Evolutionary conservation across 2,329 filamentous ascomycete species (phyloP).

Genomic region (Paraphoma sp.): DNA sequence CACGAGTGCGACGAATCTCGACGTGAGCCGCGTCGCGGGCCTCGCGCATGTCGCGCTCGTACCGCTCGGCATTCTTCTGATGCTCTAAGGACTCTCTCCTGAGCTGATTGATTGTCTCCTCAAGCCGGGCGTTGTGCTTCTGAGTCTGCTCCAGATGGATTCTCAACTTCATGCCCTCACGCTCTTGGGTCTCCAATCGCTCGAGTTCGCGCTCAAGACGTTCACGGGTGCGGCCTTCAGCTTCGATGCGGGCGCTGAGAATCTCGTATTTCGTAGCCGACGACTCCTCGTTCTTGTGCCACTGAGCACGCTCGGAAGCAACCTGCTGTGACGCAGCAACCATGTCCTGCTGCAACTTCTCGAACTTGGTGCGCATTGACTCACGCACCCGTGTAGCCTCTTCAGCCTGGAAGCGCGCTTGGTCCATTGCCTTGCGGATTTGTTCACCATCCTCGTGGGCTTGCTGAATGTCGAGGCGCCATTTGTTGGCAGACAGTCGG

Average conservation of each 20-base stretch:
- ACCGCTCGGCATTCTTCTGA: slow-evolving; percentile 70
- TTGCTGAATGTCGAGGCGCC: slow-evolving; percentile 65
- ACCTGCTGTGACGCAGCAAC: slow-evolving; percentile 78
- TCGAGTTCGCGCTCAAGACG: slow-evolving; percentile 56
- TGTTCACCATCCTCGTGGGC: slow-evolving; percentile 64
- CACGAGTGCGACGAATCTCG: slow-evolving; percentile 81
- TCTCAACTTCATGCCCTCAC: slow-evolving; percentile 78
- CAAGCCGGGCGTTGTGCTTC: slow-evolving; percentile 69
- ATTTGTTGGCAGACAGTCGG: slow-evolving; percentile 64
- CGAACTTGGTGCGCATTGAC: slow-evolving; percentile 82
- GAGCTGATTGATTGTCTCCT: slow-evolving; percentile 59
- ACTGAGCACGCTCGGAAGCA: slow-evolving; percentile 79
- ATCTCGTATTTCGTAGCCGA: slow-evolving; percentile 61
- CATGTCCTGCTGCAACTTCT: slow-evolving; percentile 88
- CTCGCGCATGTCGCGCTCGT: slow-evolving; percentile 83
- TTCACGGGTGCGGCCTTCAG: slow-evolving; percentile 51
- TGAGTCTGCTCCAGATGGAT: slow-evolving; percentile 71
- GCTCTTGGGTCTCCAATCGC: slow-evolving; percentile 64
- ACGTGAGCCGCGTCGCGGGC: slow-evolving; percentile 78
- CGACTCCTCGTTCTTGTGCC: slow-evolving; percentile 72
- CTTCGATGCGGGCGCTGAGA: slow-evolving; percentile 60
- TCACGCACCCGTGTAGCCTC: slow-evolving; percentile 87
- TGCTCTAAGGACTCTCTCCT: slow-evolving; percentile 74
- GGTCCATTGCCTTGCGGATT: slow-evolving; percentile 74
- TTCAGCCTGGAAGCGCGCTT: slow-evolving; percentile 78